A percentile compares a stretch with the other conserved stretches of the same genome.
Evolutionary conservation across 345 rosid species (phyloP).

Genomic region (Melaleuca alternifolia): DNA sequence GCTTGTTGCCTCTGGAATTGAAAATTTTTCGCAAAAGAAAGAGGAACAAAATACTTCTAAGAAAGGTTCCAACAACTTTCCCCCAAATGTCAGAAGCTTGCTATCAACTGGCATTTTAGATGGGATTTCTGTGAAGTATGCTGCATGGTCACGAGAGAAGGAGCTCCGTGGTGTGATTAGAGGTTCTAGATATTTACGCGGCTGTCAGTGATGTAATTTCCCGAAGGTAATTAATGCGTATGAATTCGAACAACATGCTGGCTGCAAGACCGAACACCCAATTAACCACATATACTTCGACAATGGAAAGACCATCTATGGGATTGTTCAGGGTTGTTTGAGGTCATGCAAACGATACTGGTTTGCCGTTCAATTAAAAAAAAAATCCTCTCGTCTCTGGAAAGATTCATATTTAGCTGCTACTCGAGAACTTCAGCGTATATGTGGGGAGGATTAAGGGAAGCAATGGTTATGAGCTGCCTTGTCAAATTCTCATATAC

Average conservation of each 20-base stretch:
- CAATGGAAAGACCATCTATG: slow-evolving; percentile 90
- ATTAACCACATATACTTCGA: slow-evolving; percentile 93
- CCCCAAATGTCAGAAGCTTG: slow-evolving; percentile 88
- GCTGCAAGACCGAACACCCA: slow-evolving; percentile 92
- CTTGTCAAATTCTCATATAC: neutral
- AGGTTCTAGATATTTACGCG: slow-evolving; percentile 89
- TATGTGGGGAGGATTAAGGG: slow-evolving; percentile 67
- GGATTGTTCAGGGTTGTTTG: slow-evolving; percentile 87
- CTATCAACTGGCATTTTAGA: slow-evolving; percentile 94
- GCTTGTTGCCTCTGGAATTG: slow-evolving; percentile 33
- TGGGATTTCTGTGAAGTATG: slow-evolving; percentile 84
- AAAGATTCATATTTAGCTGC: slow-evolving; percentile 96
- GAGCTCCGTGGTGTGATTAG: slow-evolving; percentile 78
- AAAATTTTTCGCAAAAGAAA: slow-evolving; percentile 42
- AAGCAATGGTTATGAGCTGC: neutral
- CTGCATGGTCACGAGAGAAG: slow-evolving; percentile 74
- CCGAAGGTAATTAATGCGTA: slow-evolving; percentile 88
- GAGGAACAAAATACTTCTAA: slow-evolving; percentile 38
- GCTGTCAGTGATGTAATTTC: slow-evolving; percentile 68
- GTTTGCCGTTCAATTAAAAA: slow-evolving; percentile 90
- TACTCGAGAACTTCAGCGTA: slow-evolving; percentile 81
- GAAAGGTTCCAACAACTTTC: slow-evolving; percentile 86
- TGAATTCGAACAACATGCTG: slow-evolving; percentile 88
- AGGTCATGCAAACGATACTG: slow-evolving; percentile 66
- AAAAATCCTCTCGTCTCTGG: slow-evolving; percentile 83